These are phyloP conservation scores for Lactarius vividus DNA, from an alignment of 768 basidiomycete genomes.

Conservation along the genomic window DNA sequence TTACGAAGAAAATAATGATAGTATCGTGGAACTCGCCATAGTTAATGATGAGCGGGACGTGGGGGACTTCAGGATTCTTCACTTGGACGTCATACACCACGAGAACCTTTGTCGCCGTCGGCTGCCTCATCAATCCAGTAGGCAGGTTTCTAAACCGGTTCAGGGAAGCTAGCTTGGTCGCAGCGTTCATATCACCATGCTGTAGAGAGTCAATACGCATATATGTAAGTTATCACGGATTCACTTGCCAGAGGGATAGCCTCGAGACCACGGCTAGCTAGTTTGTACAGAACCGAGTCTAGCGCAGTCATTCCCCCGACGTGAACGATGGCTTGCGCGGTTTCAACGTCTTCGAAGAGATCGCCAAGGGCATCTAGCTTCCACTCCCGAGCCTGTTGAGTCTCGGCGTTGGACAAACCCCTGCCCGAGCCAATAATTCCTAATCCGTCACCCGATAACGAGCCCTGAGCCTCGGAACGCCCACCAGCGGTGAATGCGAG, in stretches of 20 bases:
- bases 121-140: conserved; percentile 60
- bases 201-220: conserved; percentile 33
- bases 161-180: conserved; percentile 75
- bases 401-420: conserved; percentile 76
- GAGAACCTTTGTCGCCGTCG: conserved; percentile 67
- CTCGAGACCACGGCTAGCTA: conserved; percentile 82
- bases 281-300: conserved; percentile 87
- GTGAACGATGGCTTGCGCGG: conserved; percentile 78
- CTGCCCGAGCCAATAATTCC: conserved; percentile 95
- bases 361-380: conserved; percentile 91
- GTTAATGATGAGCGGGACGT: conserved; percentile 92
- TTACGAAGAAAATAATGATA: not conserved
- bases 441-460: conserved; percentile 54
- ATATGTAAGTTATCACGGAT: conserved; percentile 8
- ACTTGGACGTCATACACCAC: conserved; percentile 94
- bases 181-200: conserved; percentile 92
- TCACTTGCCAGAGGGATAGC: conserved; percentile 80
- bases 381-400: conserved; percentile 86
- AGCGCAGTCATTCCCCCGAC: conserved; percentile 85
- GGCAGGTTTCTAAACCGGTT: conserved; percentile 74
- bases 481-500: conserved; percentile 90
- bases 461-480: conserved; percentile 51
- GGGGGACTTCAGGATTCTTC: conserved; percentile 84
- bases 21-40: conserved; percentile 55
- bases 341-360: conserved; percentile 83